These are phyloP conservation scores for Dipteronia dyeriana DNA, from an alignment of 345 rosid species.

Conservation along the genomic window DNA sequence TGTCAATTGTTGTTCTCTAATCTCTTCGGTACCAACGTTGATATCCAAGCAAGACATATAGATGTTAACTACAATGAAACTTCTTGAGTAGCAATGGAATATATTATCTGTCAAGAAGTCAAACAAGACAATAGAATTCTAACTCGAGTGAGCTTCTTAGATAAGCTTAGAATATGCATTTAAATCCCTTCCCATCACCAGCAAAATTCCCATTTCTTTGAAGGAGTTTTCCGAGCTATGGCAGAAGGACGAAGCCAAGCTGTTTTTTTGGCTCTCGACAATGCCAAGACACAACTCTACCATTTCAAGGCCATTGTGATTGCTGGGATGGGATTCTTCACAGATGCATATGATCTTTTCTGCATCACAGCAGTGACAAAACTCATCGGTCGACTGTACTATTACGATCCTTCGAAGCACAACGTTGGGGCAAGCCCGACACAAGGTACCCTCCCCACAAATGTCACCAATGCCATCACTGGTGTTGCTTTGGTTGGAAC, in stretches of 20 bases:
- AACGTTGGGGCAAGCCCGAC: not conserved
- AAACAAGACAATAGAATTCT: not conserved
- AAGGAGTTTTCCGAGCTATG: constrained; percentile 18
- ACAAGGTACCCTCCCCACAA: constrained; percentile 44
- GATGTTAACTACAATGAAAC: constrained; percentile 26
- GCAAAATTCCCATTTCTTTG: constrained; percentile 4
- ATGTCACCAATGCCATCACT: constrained; percentile 43
- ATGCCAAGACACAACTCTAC: constrained; percentile 59
- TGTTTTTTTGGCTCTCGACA: constrained; percentile 55
- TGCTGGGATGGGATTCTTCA: constrained; percentile 69
- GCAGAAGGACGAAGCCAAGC: constrained; percentile 34
- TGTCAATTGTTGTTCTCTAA: not conserved
- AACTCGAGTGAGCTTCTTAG: constrained; percentile 5
- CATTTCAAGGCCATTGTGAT: constrained; percentile 65
- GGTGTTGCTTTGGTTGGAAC: constrained; percentile 63
- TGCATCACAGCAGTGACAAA: constrained; percentile 61
- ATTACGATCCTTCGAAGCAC: constrained; percentile 26
- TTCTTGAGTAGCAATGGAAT: constrained; percentile 30
- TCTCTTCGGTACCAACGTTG: constrained; percentile 8
- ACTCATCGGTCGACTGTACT: constrained; percentile 60
- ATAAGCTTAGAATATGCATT: constrained; percentile 18
- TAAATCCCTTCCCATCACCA: not conserved
- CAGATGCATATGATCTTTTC: constrained; percentile 67
- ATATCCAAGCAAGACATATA: constrained; percentile 4
- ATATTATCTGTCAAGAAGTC: not conserved